Evolutionary conservation across 495 filamentous ascomycete species (phyloP).

Genomic region (Bathelium albidoporum): DNA sequence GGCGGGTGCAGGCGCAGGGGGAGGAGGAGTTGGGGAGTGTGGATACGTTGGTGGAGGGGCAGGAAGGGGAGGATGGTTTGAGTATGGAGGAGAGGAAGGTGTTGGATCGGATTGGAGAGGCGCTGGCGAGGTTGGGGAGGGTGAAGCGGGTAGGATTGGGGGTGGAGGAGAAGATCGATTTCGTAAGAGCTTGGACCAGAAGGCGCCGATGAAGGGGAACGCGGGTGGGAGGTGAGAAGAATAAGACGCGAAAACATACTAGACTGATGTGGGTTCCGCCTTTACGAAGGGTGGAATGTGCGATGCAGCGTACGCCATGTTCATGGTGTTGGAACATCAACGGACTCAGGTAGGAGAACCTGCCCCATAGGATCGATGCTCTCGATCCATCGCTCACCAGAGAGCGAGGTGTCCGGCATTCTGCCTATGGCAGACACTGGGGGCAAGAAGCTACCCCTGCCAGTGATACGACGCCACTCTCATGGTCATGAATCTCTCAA

Average conservation of each 20-base stretch:
- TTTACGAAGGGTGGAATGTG: not conserved
- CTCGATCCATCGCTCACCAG: no score
- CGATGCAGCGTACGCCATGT: not conserved
- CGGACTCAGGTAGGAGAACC: not conserved
- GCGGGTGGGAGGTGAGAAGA: not conserved
- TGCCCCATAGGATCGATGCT: not conserved
- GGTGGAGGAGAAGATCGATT: constrained; percentile 69
- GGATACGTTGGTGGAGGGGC: constrained; percentile 25
- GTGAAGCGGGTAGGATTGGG: constrained; percentile 86
- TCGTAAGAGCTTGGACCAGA: constrained; percentile 52
- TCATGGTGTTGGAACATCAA: not conserved
- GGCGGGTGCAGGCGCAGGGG: constrained; percentile 18
- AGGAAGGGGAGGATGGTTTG: constrained; percentile 31
- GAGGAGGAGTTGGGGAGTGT: constrained; percentile 24
- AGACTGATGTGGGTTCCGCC: not conserved
- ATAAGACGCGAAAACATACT: constrained; percentile 1
- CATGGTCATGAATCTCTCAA: no score
- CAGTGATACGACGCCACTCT: no score
- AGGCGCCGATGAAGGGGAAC: constrained; percentile 14
- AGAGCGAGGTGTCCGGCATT: no score
- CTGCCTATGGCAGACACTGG: no score
- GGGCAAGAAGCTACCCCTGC: no score
- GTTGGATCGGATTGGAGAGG: constrained; percentile 67
- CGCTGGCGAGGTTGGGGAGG: constrained; percentile 76
- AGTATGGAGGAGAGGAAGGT: constrained; percentile 50